Conservation (phyloP, 805 yeast species). For the Kurtzmaniella fragi region DNA sequence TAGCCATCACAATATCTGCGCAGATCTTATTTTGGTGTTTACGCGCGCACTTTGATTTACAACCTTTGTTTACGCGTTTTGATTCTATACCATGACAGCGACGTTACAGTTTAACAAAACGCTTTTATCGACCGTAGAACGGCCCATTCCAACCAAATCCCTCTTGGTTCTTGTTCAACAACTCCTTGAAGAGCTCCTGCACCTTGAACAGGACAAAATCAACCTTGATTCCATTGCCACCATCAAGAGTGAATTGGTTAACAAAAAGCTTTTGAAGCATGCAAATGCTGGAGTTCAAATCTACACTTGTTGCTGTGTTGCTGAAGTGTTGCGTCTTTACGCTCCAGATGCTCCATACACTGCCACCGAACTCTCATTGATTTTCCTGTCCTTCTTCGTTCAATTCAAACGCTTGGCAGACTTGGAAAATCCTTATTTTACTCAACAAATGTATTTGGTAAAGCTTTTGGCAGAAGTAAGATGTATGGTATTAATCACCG, state of each 20-base stretch:
- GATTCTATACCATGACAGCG: neutral
- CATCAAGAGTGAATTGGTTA: slow-evolving; percentile 49
- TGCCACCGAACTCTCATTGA: slow-evolving; percentile 52
- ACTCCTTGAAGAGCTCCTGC: slow-evolving; percentile 59
- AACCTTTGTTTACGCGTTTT: no score
- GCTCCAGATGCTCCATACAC: slow-evolving; percentile 92
- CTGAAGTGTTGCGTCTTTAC: slow-evolving; percentile 69
- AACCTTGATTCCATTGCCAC: slow-evolving; percentile 38
- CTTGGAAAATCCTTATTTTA: slow-evolving; percentile 53
- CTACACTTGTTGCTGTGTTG: slow-evolving; percentile 62
- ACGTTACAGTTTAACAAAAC: slow-evolving; percentile 33
- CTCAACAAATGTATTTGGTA: slow-evolving; percentile 60
- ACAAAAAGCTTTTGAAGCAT: slow-evolving; percentile 54
- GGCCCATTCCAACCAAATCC: slow-evolving; percentile 59
- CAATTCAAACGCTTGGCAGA: slow-evolving; percentile 57
- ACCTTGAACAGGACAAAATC: slow-evolving; percentile 55
- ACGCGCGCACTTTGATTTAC: no score
- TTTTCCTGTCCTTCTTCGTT: slow-evolving; percentile 60
- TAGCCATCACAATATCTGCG: no score
- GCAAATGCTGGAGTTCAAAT: slow-evolving; percentile 68
- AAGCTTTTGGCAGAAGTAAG: slow-evolving; percentile 71
- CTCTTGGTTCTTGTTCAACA: slow-evolving; percentile 50
- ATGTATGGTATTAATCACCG: slow-evolving; percentile 69
- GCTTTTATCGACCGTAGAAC: slow-evolving; percentile 52
- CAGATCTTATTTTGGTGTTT: no score